Conservation (phyloP, 2,329 filamentous ascomycete genomes). For the Thermochaetoides dissita region DNA sequence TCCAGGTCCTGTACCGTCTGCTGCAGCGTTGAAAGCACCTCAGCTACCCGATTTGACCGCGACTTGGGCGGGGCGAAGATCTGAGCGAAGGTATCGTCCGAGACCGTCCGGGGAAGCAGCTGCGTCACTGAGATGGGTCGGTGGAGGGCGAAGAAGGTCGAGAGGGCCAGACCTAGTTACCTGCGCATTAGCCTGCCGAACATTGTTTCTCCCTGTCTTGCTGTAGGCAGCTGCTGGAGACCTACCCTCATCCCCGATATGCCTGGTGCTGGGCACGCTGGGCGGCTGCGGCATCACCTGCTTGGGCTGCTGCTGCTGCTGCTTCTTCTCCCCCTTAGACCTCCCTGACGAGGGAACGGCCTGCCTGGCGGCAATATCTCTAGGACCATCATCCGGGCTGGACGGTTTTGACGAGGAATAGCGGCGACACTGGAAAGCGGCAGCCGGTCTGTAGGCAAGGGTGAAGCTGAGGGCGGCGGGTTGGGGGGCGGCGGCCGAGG, state of each 20-base stretch:
- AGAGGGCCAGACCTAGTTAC: conserved; percentile 63
- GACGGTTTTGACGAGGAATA: conserved; percentile 51
- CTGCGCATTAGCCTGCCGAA: conserved; percentile 11
- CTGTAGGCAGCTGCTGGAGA: conserved; percentile 2
- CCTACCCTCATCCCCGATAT: conserved; percentile 54
- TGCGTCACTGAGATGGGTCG: conserved; percentile 81
- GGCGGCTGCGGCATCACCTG: conserved; percentile 45
- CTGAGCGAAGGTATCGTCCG: conserved; percentile 62
- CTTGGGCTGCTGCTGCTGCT: conserved; percentile 46
- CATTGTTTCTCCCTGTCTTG: neutral
- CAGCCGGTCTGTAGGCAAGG: conserved; percentile 23
- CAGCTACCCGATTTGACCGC: conserved; percentile 36
- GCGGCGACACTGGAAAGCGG: conserved; percentile 33
- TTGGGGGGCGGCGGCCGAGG: conserved; percentile 27
- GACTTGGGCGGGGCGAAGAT: conserved; percentile 54
- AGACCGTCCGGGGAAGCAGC: conserved; percentile 60
- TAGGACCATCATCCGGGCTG: conserved; percentile 42
- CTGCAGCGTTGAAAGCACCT: conserved; percentile 55
- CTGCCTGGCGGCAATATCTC: conserved; percentile 34
- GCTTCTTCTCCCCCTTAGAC: conserved; percentile 40
- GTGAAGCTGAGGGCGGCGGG: conserved; percentile 21
- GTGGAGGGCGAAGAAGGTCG: conserved; percentile 91
- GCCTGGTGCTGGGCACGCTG: conserved; percentile 60
- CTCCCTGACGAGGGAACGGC: conserved; percentile 34
- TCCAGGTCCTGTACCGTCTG: conserved; percentile 46